A percentile compares a stretch with the other conserved stretches of the same genome.
These are phyloP conservation scores for Penicillium odoratum DNA, from an alignment of 495 filamentous ascomycete genomes.

Conservation along the genomic window DNA sequence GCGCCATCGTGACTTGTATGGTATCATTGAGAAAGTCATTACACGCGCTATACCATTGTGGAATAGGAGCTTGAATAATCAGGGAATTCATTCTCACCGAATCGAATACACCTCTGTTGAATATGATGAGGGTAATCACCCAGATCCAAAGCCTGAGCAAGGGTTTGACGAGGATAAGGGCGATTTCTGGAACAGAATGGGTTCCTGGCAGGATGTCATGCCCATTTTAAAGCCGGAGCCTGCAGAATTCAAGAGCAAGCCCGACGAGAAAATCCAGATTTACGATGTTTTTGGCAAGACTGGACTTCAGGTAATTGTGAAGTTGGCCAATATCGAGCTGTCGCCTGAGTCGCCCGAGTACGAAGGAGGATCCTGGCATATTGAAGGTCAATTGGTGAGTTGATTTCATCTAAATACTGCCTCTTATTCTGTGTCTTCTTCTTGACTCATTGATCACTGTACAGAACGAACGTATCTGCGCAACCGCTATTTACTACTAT, in stretches of 20 bases:
- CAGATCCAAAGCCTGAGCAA: constrained; percentile 3
- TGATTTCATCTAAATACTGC: background rate
- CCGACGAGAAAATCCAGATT: constrained; percentile 20
- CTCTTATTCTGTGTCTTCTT: background rate
- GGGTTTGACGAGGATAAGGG: background rate
- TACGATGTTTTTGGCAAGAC: constrained; percentile 23
- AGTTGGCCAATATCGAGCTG: constrained; percentile 61
- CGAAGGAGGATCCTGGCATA: constrained; percentile 50
- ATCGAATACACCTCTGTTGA: background rate
- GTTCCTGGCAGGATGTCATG: background rate
- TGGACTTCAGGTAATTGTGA: constrained; percentile 62
- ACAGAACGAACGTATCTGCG: constrained; percentile 57
- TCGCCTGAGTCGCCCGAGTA: constrained; percentile 56
- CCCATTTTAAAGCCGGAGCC: constrained; percentile 36
- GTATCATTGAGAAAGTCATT: constrained; percentile 51
- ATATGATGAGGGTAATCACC: background rate
- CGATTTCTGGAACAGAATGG: background rate
- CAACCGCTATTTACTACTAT: constrained; percentile 63
- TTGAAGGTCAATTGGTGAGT: constrained; percentile 52
- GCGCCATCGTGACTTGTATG: constrained; percentile 48
- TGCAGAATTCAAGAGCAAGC: constrained; percentile 20
- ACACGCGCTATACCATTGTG: constrained; percentile 52
- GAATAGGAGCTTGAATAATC: constrained; percentile 32
- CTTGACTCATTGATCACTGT: background rate
- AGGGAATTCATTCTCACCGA: background rate